Percentiles rank a stretch among this genome's conserved stretches.
Conservation (phyloP, 345 rosid species). For the Dipteronia dyeriana region DNA sequence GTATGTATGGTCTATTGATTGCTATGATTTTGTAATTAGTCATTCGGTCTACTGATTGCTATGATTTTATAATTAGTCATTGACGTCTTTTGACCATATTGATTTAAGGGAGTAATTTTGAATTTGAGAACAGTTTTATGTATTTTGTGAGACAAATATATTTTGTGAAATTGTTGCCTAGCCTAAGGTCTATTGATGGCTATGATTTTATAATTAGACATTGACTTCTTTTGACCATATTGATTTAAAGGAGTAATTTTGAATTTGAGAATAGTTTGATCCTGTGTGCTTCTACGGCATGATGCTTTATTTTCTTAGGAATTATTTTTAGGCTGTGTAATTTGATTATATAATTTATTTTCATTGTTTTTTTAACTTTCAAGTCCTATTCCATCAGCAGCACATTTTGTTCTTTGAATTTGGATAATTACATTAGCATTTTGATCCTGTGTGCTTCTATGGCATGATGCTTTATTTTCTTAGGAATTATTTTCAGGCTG, state of each 20-base stretch:
- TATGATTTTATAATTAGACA: constrained; percentile 1
- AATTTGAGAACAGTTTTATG: no score
- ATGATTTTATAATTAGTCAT: no score
- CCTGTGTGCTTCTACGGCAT: not conserved
- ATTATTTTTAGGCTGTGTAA: not conserved
- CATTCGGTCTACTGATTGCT: no score
- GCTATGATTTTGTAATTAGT: no score
- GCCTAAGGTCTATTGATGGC: not conserved
- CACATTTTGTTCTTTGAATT: not conserved
- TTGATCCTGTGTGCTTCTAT: no score
- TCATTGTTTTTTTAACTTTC: not conserved
- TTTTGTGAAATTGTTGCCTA: not conserved
- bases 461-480: no score
- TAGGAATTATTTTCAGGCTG: no score
- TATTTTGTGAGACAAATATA: not conserved
- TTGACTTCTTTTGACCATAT: not conserved
- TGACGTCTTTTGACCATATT: no score
- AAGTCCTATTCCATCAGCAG: not conserved
- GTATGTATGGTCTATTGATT: no score
- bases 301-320: not conserved
- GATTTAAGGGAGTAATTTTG: no score
- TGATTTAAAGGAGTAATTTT: not conserved
- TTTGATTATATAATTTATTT: not conserved
- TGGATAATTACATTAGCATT: not conserved
- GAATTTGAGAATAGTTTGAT: not conserved